Percentiles rank a stretch among this genome's conserved stretches.
Evolutionary conservation across 345 rosid species (phyloP).

Genomic region (Eutrema yunnanense): DNA sequence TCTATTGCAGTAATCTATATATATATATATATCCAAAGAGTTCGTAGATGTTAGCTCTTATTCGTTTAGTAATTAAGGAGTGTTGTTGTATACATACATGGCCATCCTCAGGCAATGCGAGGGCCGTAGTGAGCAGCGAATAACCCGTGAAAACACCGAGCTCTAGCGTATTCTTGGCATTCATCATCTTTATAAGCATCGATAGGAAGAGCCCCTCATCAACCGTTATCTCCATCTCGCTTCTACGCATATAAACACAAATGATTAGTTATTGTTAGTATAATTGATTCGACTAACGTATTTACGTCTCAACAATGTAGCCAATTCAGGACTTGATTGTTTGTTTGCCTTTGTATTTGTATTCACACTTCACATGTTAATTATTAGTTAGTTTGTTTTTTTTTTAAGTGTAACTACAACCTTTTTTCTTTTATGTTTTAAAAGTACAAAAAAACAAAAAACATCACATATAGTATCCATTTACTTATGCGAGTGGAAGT

Average conservation of each 20-base stretch:
- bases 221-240: conserved; percentile 27
- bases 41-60: not conserved
- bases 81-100: conserved; percentile 6
- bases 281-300: not conserved
- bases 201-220: conserved; percentile 45
- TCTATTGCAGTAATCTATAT: conserved; percentile 51
- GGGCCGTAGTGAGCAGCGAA: conserved; percentile 43
- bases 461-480: not conserved
- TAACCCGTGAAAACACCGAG: conserved; percentile 58
- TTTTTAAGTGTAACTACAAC: not conserved
- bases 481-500: not conserved
- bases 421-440: not conserved
- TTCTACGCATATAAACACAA: conserved; percentile 20
- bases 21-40: not conserved
- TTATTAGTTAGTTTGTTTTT: no score
- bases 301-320: not conserved
- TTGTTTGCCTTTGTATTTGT: not conserved
- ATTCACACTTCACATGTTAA: no score
- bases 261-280: not conserved
- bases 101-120: conserved; percentile 39
- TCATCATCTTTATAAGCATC: conserved; percentile 37
- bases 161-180: conserved; percentile 44
- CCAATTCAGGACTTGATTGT: not conserved
- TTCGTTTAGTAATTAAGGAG: not conserved
- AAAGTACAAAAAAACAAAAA: not conserved